Base-by-base conservation (phyloP, 202 grass and related monocot genomes). In the Panicum virgatum region DNA sequence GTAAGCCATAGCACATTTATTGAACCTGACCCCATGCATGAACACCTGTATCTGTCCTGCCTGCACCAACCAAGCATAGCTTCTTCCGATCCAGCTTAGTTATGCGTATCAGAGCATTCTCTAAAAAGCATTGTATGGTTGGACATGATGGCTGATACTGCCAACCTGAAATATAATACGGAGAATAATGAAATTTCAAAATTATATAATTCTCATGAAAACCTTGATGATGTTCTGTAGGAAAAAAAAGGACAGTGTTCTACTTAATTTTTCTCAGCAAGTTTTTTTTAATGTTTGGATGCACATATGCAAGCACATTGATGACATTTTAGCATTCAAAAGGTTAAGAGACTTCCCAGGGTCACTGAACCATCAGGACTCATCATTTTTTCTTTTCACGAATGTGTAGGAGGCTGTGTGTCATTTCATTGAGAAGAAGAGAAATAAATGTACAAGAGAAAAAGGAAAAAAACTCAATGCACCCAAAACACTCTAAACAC, bases 11-110 rank as follows among this genome's bases (percentile, higher is more conserved):
- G 45, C 57, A 89, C 70, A 72, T 89, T 91, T 82, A 82, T 92
- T 90, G 82, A 88, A 98, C 95, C 95, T 98, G 95, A 91, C 90
- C 95, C 90, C 85, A 86, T 72, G 95, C 95, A 88, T 98, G 95
- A 83, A 98, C 95, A 86, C 95, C 95, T 86, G 90, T 73, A 86
- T 98, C 95, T 69, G 95, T 98, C 69, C 95, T 94, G 76, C 92
- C 82, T 62, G 95, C 86, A 74, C 95, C 95, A 76, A 94, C 90
- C 77, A 98, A 88, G 45, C 84, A 91, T 67, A 98, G 92, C 53
- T 98, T 87, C 75, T 90, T 91, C 23, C 92, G 84, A 51, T 92
- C 62, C 39, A 94, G 86, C 72, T 94, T 94, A 51, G 92, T 98
- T 58, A 91, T 75, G 78, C 73, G 61, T 40, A 89, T 89, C 23